These are phyloP conservation scores for Aethionema arabicum DNA, from an alignment of 345 rosid species.

Conservation along the genomic window DNA sequence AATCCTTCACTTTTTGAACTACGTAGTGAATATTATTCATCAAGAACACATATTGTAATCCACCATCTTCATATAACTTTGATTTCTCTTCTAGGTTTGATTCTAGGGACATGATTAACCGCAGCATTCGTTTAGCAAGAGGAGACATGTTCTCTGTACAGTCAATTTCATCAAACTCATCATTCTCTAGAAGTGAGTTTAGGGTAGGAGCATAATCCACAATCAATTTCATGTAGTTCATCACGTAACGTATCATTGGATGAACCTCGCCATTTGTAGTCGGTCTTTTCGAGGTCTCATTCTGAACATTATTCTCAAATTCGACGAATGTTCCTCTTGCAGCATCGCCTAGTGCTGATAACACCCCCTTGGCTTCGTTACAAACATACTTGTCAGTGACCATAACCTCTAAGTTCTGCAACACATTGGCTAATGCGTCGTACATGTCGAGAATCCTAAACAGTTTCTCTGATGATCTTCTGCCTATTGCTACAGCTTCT, in stretches of 20 bases:
- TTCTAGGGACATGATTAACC: constrained; percentile 60
- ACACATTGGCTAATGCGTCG: constrained; percentile 65
- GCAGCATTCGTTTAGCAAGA: constrained; percentile 55
- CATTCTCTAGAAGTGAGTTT: constrained; percentile 56
- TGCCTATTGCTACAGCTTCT: constrained; percentile 83
- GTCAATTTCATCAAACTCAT: constrained; percentile 41
- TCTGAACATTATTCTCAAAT: constrained; percentile 81
- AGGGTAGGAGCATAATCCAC: constrained; percentile 76
- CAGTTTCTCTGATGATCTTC: constrained; percentile 85
- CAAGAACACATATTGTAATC: constrained; percentile 66
- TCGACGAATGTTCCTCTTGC: constrained; percentile 83
- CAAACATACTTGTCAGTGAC: constrained; percentile 53
- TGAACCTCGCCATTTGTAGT: constrained; percentile 88
- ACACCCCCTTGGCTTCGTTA: constrained; percentile 65
- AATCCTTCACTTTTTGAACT: constrained; percentile 88
- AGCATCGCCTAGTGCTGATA: constrained; percentile 64
- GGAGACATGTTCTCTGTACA: constrained; percentile 50
- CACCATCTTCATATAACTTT: constrained; percentile 74
- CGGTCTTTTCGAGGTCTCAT: constrained; percentile 76
- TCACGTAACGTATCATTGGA: constrained; percentile 88
- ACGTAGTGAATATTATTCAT: constrained; percentile 89
- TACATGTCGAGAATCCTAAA: constrained; percentile 96
- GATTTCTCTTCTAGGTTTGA: constrained; percentile 89
- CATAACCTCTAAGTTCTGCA: constrained; percentile 60
- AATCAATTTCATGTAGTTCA: constrained; percentile 87